phyloP scores from a whole-genome alignment of 306 rosid genomes.

The Delonix regia region DNA sequence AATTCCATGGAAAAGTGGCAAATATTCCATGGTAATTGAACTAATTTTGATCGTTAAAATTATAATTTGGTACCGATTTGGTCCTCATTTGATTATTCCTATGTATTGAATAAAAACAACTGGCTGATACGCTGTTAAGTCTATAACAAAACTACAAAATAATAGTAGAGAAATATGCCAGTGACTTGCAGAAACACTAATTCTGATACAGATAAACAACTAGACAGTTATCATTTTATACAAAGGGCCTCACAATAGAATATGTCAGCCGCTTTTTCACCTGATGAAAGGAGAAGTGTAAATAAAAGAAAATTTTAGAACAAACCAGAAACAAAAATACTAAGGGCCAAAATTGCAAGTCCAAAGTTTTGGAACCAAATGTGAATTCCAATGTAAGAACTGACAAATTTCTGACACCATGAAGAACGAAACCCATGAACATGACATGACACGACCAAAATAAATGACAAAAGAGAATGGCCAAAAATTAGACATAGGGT shows the following conservation, averaged over 20 bases:
- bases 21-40: not conserved
- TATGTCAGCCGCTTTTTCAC: not conserved
- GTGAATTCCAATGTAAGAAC: not conserved
- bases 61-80: not conserved
- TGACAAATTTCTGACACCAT: not conserved
- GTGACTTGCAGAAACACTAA: not conserved
- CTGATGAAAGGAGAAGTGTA: not conserved
- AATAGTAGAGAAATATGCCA: not conserved
- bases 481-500: no score
- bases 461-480: not conserved
- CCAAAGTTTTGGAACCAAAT: not conserved
- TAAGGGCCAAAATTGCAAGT: not conserved
- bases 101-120: not conserved
- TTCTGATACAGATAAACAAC: not conserved
- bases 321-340: not conserved
- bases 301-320: not conserved
- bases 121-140: not conserved
- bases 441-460: not conserved
- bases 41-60: not conserved
- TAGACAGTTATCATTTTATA: not conserved
- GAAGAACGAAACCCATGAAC: not conserved
- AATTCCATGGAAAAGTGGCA: not conserved
- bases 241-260: not conserved
- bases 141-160: not conserved
- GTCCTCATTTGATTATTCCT: not conserved